Base-by-base conservation (phyloP, 1,284 basidiomycete genomes). In the Ustilago cynodontis region DNA sequence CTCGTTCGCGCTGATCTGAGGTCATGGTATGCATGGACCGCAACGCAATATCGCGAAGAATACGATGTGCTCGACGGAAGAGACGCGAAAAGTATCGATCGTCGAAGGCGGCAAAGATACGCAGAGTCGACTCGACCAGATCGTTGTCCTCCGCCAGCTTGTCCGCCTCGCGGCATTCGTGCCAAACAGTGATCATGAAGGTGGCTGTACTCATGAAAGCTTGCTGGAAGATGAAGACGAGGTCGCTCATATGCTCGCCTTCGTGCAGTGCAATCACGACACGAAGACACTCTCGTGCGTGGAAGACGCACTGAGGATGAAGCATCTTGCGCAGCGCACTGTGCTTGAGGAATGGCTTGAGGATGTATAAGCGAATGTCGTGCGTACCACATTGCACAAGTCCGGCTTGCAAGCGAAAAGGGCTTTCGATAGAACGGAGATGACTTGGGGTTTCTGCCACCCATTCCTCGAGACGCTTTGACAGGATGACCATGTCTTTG, bases 111-210 rank as follows among this genome's bases (percentile, higher is more conserved):
- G 66, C 72, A 62, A 81, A 77, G 50, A 78, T 78, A 28, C 70
- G 60, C 56, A 82, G 66, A 29, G 78, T 71, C n/a, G 65, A 71
- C 49, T 82, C 80, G 26, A 83, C 65, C 55, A 83, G 62, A 35
- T 77, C 68, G 31, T 75, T 74, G 56, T 83, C 81, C 37, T 72
- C 67, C 35, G 75, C 67, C 43, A 78, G 60, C 50, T 61, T 59
- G 13, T 72, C 76, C 11, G 51, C 54, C 20, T 74, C 65, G 58
- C 63, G 71, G n/a, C 69, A 70, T 28, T 71, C 71, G 62, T 83
- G 80, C 81, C 81, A 83, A 2, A 83, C 77, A 7, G 81, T 83
- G 61, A 83, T 78, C 72, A 83, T 77, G 67, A 83, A 83, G 1
- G 81, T 83, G 6, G 79, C 74, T 18, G 80, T 75, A 54, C 69